Evolutionary conservation across 179 eudicot species (phyloP).

Genomic region (Beta lomatogona): DNA sequence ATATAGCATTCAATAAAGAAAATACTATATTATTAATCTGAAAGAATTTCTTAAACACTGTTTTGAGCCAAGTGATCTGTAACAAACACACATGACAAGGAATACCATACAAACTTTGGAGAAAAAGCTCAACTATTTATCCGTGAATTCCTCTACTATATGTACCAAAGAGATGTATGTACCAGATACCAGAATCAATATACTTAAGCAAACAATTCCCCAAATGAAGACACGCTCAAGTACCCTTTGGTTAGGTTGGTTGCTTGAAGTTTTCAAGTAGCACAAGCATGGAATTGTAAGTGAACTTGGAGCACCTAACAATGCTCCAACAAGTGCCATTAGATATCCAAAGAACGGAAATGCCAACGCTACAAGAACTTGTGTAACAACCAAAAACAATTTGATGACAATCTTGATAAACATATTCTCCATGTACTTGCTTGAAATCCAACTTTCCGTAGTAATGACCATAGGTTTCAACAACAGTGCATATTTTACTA

Average conservation of each 20-base stretch:
- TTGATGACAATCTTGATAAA: background rate
- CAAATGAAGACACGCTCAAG: conserved; percentile 12
- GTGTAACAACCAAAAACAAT: background rate
- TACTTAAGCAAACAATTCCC: conserved; percentile 36
- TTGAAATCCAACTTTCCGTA: background rate
- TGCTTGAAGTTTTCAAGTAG: background rate
- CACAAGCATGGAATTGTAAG: conserved; percentile 11
- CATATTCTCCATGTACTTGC: background rate
- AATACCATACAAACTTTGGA: too few species aligned
- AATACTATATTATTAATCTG: too few species aligned
- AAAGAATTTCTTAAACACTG: too few species aligned
- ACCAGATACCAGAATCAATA: conserved; percentile 41
- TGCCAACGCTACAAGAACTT: background rate
- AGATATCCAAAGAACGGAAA: background rate
- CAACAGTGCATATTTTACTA: background rate
- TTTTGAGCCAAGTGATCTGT: too few species aligned
- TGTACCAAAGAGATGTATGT: conserved; percentile 45
- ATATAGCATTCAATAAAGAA: too few species aligned
- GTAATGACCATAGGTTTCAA: background rate
- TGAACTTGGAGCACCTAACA: background rate
- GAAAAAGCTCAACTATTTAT: background rate
- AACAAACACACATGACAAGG: too few species aligned
- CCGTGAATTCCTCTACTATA: conserved; percentile 29
- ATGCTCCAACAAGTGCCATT: background rate
- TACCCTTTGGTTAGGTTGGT: too few species aligned